A percentile compares a stretch with the other conserved stretches of the same genome.
phyloP scores from a whole-genome alignment of 2,329 filamentous ascomycete species.

The Colletotrichum endophyticum region DNA sequence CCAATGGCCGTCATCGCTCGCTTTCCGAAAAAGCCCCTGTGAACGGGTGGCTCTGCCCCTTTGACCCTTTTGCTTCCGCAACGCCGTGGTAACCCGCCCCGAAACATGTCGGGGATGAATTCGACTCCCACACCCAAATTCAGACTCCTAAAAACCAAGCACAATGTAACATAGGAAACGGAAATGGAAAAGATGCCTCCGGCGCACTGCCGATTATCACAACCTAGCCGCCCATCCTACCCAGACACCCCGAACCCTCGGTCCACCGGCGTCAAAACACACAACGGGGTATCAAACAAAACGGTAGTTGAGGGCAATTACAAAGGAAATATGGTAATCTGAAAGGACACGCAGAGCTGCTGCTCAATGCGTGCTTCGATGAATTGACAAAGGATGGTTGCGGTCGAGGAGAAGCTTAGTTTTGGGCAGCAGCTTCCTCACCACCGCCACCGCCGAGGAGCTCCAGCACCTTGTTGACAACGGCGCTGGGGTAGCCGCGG shows the following conservation, averaged over 20 bases:
- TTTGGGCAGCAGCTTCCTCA: slow-evolving; percentile 38
- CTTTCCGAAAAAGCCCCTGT: slow-evolving; percentile 8
- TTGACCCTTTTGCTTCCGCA: slow-evolving; percentile 16
- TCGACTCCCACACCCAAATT: not conserved
- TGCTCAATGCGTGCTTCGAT: slow-evolving; percentile 7
- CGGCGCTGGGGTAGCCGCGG: slow-evolving; percentile 88
- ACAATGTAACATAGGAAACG: not conserved
- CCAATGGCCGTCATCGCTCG: slow-evolving; percentile 19
- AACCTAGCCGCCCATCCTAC: slow-evolving; percentile 17
- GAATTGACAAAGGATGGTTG: slow-evolving; percentile 17
- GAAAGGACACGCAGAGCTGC: slow-evolving; percentile 2
- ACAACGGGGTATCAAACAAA: slow-evolving; percentile 33
- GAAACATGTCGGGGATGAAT: not conserved
- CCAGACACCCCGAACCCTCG: slow-evolving; percentile 13
- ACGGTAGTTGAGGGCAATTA: slow-evolving; percentile 26
- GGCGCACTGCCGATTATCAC: slow-evolving; percentile 5
- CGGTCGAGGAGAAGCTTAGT: not conserved
- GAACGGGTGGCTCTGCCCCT: not conserved
- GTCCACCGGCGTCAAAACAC: slow-evolving; percentile 18
- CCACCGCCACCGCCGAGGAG: slow-evolving; percentile 70
- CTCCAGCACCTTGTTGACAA: slow-evolving; percentile 92
- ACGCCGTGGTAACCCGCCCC: slow-evolving; percentile 10
- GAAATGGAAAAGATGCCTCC: not conserved
- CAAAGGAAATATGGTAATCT: slow-evolving; percentile 24
- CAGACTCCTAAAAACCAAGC: not conserved